Conservation (phyloP, 305 asterid species). For the Stenogyne calaminthoides region DNA sequence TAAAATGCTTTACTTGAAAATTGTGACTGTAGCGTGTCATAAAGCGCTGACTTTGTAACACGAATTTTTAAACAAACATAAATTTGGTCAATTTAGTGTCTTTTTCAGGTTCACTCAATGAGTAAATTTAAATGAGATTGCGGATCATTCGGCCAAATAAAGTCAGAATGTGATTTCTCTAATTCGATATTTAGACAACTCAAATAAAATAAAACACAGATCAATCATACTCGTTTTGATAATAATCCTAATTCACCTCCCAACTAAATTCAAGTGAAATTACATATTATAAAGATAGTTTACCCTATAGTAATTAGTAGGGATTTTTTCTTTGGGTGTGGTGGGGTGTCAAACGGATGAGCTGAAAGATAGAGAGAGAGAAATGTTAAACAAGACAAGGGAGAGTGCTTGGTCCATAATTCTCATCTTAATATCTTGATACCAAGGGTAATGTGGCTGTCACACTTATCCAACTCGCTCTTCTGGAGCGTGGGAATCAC, state of each 20-base stretch:
- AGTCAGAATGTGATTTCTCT: too few relatives aligned
- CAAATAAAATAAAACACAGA: too few relatives aligned
- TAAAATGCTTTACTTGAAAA: background rate
- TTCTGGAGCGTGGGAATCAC: constrained; percentile 11
- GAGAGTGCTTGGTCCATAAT: constrained; percentile 36
- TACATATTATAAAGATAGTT: too few relatives aligned
- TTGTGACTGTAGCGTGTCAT: constrained; percentile 1
- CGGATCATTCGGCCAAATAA: too few relatives aligned
- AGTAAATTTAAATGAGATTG: too few relatives aligned
- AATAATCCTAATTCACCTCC: background rate
- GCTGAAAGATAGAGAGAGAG: constrained; percentile 21
- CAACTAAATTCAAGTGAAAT: background rate
- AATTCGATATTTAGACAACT: too few relatives aligned
- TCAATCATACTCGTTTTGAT: too few relatives aligned
- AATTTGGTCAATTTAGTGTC: too few relatives aligned
- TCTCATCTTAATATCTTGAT: constrained; percentile 34
- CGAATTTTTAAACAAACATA: background rate
- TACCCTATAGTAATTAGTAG: too few relatives aligned
- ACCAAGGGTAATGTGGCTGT: constrained; percentile 17
- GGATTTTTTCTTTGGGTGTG: background rate
- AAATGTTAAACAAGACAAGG: constrained; percentile 25
- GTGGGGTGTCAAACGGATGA: background rate
- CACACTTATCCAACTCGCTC: constrained; percentile 25
- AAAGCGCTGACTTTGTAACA: constrained; percentile 7
- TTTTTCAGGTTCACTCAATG: too few relatives aligned